These are phyloP conservation scores for Houttuynia cordata DNA, from an alignment of 164 flowering plant genomes.

Conservation along the genomic window DNA sequence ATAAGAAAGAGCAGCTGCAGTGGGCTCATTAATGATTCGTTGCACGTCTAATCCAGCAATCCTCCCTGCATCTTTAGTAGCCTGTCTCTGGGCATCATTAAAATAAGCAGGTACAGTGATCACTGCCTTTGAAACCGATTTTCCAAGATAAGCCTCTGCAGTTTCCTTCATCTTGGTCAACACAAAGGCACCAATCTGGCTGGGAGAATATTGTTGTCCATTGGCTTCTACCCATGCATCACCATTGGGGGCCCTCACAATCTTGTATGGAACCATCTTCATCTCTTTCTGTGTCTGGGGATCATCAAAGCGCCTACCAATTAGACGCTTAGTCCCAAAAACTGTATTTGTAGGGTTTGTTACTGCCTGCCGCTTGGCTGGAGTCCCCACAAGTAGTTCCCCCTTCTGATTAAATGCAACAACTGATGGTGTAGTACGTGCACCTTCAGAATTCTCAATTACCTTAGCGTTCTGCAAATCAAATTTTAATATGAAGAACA, in stretches of 20 bases:
- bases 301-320: constrained; percentile 56
- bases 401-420: constrained; percentile 53
- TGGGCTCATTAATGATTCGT: constrained; percentile 71
- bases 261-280: constrained; percentile 69
- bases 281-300: constrained; percentile 61
- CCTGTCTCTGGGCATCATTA: constrained; percentile 70
- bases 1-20: constrained; percentile 70
- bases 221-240: constrained; percentile 74
- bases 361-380: constrained; percentile 68
- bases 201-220: constrained; percentile 55
- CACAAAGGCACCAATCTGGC: constrained; percentile 65
- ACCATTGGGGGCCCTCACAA: constrained; percentile 58
- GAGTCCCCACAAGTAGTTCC: constrained; percentile 50
- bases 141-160: constrained; percentile 57
- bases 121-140: constrained; percentile 47
- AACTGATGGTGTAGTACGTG: constrained; percentile 62
- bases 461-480: constrained; percentile 39
- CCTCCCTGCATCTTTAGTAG: constrained; percentile 69
- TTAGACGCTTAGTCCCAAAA: constrained; percentile 52
- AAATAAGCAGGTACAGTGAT: constrained; percentile 67
- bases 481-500: background rate
- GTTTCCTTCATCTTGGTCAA: constrained; percentile 71
- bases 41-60: constrained; percentile 62
- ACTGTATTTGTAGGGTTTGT: constrained; percentile 56
- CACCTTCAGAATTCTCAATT: constrained; percentile 65